Percentiles rank a stretch among this genome's conserved stretches.
phyloP scores from a whole-genome alignment of 352 stramenopile genomes.

The Phytophthora brassicae region DNA sequence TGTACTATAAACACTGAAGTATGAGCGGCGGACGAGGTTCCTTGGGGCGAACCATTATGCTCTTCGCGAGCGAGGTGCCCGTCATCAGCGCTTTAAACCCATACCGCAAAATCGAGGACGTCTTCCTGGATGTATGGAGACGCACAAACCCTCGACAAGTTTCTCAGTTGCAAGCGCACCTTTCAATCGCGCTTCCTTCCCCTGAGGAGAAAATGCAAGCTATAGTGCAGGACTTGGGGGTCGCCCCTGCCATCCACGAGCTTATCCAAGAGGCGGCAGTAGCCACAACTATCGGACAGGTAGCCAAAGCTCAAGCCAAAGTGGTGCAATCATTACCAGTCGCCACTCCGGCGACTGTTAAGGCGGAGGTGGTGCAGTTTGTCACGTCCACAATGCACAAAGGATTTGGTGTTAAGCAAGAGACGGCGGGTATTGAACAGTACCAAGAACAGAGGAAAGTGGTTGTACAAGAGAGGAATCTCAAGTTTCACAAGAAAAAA shows the following conservation, averaged over 20 bases:
- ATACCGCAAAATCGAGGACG: constrained; percentile 83
- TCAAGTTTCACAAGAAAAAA: constrained; percentile 76
- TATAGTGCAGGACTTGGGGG: constrained; percentile 61
- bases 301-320: constrained; percentile 45
- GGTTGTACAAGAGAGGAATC: constrained; percentile 67
- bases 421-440: constrained; percentile 63
- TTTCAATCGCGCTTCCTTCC: constrained; percentile 44
- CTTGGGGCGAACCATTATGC: constrained; percentile 53
- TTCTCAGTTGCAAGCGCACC: constrained; percentile 41
- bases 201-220: constrained; percentile 58
- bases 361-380: constrained; percentile 72
- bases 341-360: constrained; percentile 46
- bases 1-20: no score
- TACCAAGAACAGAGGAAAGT: constrained; percentile 67
- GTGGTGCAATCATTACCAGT: constrained; percentile 52
- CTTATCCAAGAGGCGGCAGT: constrained; percentile 54
- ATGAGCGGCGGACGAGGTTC: constrained; percentile 22
- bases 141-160: constrained; percentile 78
- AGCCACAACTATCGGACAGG: constrained; percentile 45
- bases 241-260: constrained; percentile 49
- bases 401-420: constrained; percentile 64
- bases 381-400: constrained; percentile 82
- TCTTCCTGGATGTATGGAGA: constrained; percentile 80
- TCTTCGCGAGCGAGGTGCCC: constrained; percentile 87
- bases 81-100: constrained; percentile 82